phyloP scores from a whole-genome alignment of 352 stramenopile species.

The Phytophthora citrophthora region DNA sequence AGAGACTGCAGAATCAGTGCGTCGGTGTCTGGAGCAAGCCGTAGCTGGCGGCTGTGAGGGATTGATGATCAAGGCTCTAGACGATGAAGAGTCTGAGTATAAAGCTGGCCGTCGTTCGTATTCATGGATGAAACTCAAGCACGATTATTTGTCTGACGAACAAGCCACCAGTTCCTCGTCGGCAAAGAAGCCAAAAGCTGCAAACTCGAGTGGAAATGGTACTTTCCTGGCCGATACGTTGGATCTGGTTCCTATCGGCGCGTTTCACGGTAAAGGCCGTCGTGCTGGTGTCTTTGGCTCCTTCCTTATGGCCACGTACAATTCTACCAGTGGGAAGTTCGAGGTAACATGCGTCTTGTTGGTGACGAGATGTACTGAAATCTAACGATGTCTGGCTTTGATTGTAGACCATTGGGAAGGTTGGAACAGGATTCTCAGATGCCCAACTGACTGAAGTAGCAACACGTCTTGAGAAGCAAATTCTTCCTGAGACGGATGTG shows the following conservation, averaged over 20 bases:
- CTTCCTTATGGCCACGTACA: slow-evolving; percentile 98
- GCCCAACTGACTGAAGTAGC: slow-evolving; percentile 88
- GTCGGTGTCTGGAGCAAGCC: slow-evolving; percentile 49
- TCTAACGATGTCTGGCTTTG: slow-evolving; percentile 1
- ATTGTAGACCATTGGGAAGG: slow-evolving; percentile 81
- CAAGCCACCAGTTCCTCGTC: neutral
- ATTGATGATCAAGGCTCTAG: slow-evolving; percentile 80
- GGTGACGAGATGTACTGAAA: slow-evolving; percentile 4
- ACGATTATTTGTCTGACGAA: slow-evolving; percentile 70
- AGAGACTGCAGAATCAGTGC: slow-evolving; percentile 26
- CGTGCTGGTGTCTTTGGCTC: slow-evolving; percentile 96
- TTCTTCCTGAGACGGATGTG: slow-evolving; percentile 47
- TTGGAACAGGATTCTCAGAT: slow-evolving; percentile 99
- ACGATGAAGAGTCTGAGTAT: slow-evolving; percentile 58
- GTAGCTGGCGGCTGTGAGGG: slow-evolving; percentile 77
- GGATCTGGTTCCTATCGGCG: slow-evolving; percentile 98
- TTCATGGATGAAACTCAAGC: slow-evolving; percentile 88
- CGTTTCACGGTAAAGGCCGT: slow-evolving; percentile 96
- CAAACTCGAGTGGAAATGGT: slow-evolving; percentile 35
- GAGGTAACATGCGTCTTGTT: slow-evolving; percentile 63
- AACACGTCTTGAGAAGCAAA: slow-evolving; percentile 48
- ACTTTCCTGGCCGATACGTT: slow-evolving; percentile 89
- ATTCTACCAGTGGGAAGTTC: slow-evolving; percentile 93
- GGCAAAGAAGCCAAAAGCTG: slow-evolving; percentile 4
- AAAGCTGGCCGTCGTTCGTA: slow-evolving; percentile 74